Base-by-base conservation (phyloP, 257 asterid genomes). In the Nicotiana tomentosiformis region DNA sequence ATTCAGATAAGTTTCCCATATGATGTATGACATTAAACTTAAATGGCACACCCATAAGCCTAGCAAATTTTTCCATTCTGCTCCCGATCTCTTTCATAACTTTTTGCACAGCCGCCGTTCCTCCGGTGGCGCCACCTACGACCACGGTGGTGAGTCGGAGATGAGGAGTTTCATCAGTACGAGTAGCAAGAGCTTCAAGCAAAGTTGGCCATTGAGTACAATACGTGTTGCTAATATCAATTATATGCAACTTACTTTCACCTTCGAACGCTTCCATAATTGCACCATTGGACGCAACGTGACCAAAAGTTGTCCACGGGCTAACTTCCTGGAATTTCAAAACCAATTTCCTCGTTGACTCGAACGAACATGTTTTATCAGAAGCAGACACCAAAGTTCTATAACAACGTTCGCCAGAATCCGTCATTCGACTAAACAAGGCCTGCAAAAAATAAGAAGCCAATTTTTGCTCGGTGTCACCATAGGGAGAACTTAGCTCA, bases 161-260 rank as follows among this genome's bases (percentile, higher is more conserved):
- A 17, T 91, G 95, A 7, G 99, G 99, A 4, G 99, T 93, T n/a
- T 96, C 98, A 49, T 94, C 98, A 0, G 90, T 85, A 3, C 98
- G 86, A 0, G 98, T 96, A 23, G 99, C 98, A 33, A 96, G 88
- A n/a, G 99, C 98, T 88, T 96, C 99, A 0, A 96, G 88, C 17
- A 96, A 83, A 70, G 98, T 96, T 9, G 99, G 99, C 98, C 99
- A 96, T 90, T 96, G 99, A 2, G 99, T 94, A 89, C 98, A 94
- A 67, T 86, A 94, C 0, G 98, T 96, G 88, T 94, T 93, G 84
- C 97, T 91, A 2, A 96, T 74, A 81, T 96, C 99, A 33, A 96
- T 79, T 5, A 96, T 94, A 43, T 96, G 99, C 8, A 96, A 56
- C 81, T 86, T 91, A 56, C 61, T 32, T 77, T 94, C 97, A 1